Conservation (phyloP, 495 filamentous ascomycete species). For the Trichoderma asperelloides region DNA sequence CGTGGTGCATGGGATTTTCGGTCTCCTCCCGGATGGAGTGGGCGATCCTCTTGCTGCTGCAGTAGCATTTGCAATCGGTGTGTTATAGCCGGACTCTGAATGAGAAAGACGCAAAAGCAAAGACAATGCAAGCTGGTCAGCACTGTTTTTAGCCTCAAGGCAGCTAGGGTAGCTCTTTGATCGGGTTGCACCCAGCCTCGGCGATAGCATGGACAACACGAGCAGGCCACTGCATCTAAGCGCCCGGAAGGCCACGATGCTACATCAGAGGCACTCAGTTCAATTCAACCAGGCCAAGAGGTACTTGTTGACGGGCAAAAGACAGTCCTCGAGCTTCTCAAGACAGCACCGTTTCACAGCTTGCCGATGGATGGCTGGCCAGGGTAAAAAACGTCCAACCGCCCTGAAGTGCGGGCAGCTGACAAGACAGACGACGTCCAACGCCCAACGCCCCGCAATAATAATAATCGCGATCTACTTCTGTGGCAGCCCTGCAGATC, state of each 20-base stretch:
- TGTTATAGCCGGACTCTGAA: neutral
- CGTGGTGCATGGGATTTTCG: neutral
- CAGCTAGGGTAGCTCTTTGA: neutral
- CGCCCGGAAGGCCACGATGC: neutral
- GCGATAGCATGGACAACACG: neutral
- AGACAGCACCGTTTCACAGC: neutral
- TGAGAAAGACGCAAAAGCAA: neutral
- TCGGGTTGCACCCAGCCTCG: neutral
- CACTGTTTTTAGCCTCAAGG: neutral
- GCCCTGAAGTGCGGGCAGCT: neutral
- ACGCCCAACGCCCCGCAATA: neutral
- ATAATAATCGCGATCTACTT: conserved; percentile 3
- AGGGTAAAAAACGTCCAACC: neutral
- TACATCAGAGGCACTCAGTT: neutral
- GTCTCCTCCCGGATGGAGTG: neutral
- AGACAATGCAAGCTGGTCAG: neutral
- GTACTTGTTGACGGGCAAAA: too few species aligned
- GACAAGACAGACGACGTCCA: neutral
- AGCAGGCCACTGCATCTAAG: neutral
- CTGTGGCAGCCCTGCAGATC: conserved; percentile 4
- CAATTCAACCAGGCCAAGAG: too few species aligned
- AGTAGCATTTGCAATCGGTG: neutral
- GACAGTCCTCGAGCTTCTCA: too few species aligned
- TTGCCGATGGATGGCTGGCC: neutral
- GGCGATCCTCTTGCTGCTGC: neutral